Conservation (phyloP, 345 rosid genomes). For the Syzygium jambos region DNA sequence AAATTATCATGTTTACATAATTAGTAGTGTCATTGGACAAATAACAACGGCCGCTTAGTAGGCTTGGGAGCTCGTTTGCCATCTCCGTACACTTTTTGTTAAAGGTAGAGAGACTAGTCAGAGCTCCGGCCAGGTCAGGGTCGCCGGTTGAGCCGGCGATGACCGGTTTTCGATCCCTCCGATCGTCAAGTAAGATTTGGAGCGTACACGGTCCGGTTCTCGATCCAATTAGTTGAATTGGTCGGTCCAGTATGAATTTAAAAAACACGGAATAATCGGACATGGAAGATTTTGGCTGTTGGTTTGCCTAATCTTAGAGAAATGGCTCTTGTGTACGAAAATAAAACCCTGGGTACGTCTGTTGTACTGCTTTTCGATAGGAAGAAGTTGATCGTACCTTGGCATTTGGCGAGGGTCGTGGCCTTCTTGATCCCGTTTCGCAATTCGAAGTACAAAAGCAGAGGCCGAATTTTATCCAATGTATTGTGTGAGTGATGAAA, state of each 20-base stretch:
- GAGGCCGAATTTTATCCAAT: background rate
- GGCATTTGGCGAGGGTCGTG: too few species aligned
- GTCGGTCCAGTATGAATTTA: background rate
- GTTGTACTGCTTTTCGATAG: background rate
- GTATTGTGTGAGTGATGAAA: background rate
- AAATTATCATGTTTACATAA: background rate
- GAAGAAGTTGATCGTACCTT: background rate
- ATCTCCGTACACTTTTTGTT: accelerated
- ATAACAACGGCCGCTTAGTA: background rate
- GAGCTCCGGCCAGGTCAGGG: accelerated
- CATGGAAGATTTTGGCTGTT: background rate
- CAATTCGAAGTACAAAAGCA: background rate
- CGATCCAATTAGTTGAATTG: background rate
- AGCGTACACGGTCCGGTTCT: accelerated
- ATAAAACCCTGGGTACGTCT: background rate
- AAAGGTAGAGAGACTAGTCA: background rate
- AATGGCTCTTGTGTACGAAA: background rate
- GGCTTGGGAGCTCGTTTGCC: background rate
- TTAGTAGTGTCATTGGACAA: background rate
- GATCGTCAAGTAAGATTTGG: too few species aligned
- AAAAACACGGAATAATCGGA: background rate
- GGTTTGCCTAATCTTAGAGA: background rate
- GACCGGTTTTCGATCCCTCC: background rate
- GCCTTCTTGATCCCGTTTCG: background rate
- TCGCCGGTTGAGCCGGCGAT: accelerated